Base-by-base conservation (phyloP, 768 basidiomycete genomes). In the Antrodiella citrinella region DNA sequence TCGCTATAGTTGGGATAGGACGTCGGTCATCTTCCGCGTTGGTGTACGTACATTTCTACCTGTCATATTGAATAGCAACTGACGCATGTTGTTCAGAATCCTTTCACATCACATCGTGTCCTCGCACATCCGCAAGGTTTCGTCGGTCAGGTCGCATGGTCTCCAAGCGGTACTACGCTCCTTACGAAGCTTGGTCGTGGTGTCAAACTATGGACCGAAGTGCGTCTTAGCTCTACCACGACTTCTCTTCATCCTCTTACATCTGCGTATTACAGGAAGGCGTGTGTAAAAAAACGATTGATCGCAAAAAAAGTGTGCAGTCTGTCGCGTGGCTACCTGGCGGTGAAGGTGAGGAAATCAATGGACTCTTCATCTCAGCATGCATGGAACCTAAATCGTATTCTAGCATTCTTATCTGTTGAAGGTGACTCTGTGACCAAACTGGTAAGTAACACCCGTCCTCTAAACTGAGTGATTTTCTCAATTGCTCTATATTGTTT, bases 121-220 rank as follows among this genome's bases (percentile, higher is more conserved):
- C 72, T 88, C 18, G 80, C 80, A 0, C 84, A 87, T 58, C 69
- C 81, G 3, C 74, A 78, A 53, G 82, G 82, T n/a, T 86, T 87
- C 62, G 80, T 86, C 25, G 77, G 80, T 26, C 85, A 86, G 64
- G 85, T 87, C 25, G 84, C 83, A 24, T 89, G 86, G 84, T 84
- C 84, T 13, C 84, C 84, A 0, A 74, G 70, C 26, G 84, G 86
- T 13, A 72, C 72, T 45, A 62, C 72, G 44, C 68, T 89, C 4
- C 63, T 89, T 10, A 86, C 84, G 2, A 86, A 84, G 65, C 70
- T 84, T 44, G 69, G 67, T 39, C 72, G 79, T 49, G 80, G 77
- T 10, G 72, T 87, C 53, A 86, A 86, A 65, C 69, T 87, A 26
- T 89, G 86, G 86, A 81, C 75, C 10, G 76, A 81, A 69, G 85